Conservation (phyloP, 1,139 yeast species). For the Lizanozyma gosingica region DNA sequence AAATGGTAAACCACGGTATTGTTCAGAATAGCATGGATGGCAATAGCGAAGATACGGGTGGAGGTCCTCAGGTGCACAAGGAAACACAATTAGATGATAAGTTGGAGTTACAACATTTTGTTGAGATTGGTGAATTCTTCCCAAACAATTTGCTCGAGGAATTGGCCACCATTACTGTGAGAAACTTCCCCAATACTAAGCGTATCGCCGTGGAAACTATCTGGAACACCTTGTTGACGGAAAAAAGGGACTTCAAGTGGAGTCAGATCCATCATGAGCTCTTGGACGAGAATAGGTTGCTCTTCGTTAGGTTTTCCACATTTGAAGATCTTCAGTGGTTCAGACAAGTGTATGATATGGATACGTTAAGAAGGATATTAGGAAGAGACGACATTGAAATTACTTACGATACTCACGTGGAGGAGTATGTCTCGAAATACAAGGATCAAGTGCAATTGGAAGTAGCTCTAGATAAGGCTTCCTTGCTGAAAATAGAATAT, state of each 20-base stretch:
- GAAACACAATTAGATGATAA: conserved; percentile 7
- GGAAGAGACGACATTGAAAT: conserved; percentile 6
- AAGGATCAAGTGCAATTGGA: neutral
- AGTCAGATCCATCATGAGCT: conserved; percentile 18
- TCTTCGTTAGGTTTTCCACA: conserved; percentile 19
- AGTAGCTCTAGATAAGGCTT: neutral
- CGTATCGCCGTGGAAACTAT: conserved; percentile 3
- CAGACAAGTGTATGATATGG: conserved; percentile 1
- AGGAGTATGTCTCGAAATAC: neutral
- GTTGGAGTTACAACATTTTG: conserved; percentile 9
- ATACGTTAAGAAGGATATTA: neutral
- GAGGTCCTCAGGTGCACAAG: neutral
- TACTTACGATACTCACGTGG: conserved; percentile 1
- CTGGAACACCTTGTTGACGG: conserved; percentile 2
- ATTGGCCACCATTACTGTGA: conserved; percentile 24
- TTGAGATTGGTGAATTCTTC: conserved; percentile 18
- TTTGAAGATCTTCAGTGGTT: conserved; percentile 12
- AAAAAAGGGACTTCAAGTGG: conserved; percentile 15
- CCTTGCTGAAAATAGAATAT: conserved; percentile 2
- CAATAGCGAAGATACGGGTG: conserved; percentile 4
- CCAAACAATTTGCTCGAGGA: conserved; percentile 31
- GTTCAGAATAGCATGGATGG: too few relatives aligned
- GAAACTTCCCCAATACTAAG: conserved; percentile 21
- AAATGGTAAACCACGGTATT: too few relatives aligned
- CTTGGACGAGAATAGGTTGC: conserved; percentile 16